These are phyloP conservation scores for Zanthoxylum bungeanum DNA, from an alignment of 345 rosid genomes.

Conservation along the genomic window DNA sequence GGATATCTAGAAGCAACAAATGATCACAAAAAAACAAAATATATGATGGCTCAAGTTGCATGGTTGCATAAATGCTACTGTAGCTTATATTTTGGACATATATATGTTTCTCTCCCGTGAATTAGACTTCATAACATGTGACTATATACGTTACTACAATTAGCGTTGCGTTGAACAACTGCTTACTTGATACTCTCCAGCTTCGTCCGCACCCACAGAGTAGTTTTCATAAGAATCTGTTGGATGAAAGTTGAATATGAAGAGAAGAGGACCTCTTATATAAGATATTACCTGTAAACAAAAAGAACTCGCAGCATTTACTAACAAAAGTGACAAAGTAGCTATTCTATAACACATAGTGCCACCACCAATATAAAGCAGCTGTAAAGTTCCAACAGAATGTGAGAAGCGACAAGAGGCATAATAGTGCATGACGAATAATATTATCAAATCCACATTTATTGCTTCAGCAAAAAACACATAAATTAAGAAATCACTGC, in stretches of 20 bases:
- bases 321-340: background rate
- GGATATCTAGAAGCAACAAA: background rate
- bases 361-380: too few relatives aligned
- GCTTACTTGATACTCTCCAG: constrained; percentile 90
- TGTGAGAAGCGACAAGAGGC: too few relatives aligned
- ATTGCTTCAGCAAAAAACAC: background rate
- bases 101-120: background rate
- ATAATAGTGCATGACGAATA: background rate
- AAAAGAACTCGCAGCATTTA: constrained; percentile 4
- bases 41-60: background rate
- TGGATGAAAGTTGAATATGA: constrained; percentile 92
- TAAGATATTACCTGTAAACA: constrained; percentile 72
- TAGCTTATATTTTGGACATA: background rate
- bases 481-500: background rate
- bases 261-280: constrained; percentile 80
- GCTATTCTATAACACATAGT: too few relatives aligned
- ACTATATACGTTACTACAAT: background rate
- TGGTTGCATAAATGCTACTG: background rate
- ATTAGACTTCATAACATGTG: background rate
- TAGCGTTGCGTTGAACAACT: background rate
- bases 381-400: background rate
- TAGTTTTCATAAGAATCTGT: constrained; percentile 54
- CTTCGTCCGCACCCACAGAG: constrained; percentile 82
- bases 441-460: too few relatives aligned
- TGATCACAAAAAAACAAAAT: background rate